Evolutionary conservation across 345 rosid genomes (phyloP).

Genomic region (Acer campestre): DNA sequence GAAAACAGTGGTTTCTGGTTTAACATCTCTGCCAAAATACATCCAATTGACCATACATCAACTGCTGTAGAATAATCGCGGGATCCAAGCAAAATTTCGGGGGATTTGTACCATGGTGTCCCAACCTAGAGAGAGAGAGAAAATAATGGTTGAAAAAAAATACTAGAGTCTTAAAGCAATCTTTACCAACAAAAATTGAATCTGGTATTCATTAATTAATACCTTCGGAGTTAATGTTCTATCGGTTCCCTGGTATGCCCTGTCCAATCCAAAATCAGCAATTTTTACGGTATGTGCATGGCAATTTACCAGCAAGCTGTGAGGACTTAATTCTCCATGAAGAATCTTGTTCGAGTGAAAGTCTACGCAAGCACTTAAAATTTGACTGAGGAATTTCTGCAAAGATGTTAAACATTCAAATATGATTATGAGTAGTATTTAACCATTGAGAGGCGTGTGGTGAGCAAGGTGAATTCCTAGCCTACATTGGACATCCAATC

Average conservation of each 20-base stretch:
- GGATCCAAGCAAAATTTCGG: constrained; percentile 17
- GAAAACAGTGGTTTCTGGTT: constrained; percentile 2
- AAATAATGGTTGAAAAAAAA: background rate
- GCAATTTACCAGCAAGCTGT: constrained; percentile 89
- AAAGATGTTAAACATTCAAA: constrained; percentile 10
- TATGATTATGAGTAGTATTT: constrained; percentile 14
- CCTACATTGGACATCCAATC: background rate
- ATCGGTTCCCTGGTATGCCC: constrained; percentile 91
- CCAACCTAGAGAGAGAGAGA: background rate
- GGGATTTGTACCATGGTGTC: background rate
- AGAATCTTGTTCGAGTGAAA: constrained; percentile 97
- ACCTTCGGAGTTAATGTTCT: constrained; percentile 99
- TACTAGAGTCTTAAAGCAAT: background rate
- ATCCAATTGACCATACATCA: constrained; percentile 21
- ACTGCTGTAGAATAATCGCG: constrained; percentile 8
- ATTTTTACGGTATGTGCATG: constrained; percentile 82
- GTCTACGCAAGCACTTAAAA: constrained; percentile 89
- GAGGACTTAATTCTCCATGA: constrained; percentile 96
- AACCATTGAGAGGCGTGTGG: background rate
- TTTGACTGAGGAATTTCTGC: constrained; percentile 89
- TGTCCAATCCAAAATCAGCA: constrained; percentile 98
- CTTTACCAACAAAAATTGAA: background rate
- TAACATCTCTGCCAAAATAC: constrained; percentile 24
- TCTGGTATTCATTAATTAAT: background rate
- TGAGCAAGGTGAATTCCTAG: background rate